Percentiles rank a stretch among this genome's conserved stretches.
Conservation (phyloP, 257 asterid genomes). For the Nicotiana noctiflora region DNA sequence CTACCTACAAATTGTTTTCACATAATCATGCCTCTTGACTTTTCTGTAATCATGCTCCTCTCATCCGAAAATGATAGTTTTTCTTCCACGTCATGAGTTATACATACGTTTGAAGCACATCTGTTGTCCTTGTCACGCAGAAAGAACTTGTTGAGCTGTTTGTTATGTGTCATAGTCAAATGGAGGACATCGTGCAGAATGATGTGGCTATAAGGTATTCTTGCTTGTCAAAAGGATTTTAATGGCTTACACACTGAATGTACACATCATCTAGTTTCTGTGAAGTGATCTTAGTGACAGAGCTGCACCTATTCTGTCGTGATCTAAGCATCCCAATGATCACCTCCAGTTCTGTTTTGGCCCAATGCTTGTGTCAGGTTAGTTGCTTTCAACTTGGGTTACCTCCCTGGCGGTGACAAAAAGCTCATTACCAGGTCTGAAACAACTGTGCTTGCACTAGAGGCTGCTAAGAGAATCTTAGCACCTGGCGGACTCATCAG, state of each 20-base stretch:
- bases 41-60: neutral
- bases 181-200: constrained; percentile 72
- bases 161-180: constrained; percentile 67
- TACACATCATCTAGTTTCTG: neutral
- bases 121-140: constrained; percentile 34
- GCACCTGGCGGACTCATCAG: constrained; percentile 85
- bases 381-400: constrained; percentile 94
- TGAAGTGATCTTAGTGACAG: neutral
- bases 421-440: constrained; percentile 51
- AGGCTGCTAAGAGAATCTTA: constrained; percentile 60
- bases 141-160: constrained; percentile 74
- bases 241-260: neutral
- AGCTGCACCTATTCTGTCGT: neutral
- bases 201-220: constrained; percentile 64
- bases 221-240: neutral
- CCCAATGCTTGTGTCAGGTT: constrained; percentile 32
- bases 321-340: neutral
- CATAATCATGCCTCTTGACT: neutral
- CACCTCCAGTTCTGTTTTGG: neutral
- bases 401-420: constrained; percentile 90
- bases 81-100: neutral
- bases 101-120: neutral
- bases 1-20: neutral
- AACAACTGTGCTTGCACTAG: constrained; percentile 67
- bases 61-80: neutral